Percentiles rank a stretch among this genome's conserved stretches.
Conservation (phyloP, 2,329 filamentous ascomycete genomes). For the Ophiostoma triangulosporum region DNA sequence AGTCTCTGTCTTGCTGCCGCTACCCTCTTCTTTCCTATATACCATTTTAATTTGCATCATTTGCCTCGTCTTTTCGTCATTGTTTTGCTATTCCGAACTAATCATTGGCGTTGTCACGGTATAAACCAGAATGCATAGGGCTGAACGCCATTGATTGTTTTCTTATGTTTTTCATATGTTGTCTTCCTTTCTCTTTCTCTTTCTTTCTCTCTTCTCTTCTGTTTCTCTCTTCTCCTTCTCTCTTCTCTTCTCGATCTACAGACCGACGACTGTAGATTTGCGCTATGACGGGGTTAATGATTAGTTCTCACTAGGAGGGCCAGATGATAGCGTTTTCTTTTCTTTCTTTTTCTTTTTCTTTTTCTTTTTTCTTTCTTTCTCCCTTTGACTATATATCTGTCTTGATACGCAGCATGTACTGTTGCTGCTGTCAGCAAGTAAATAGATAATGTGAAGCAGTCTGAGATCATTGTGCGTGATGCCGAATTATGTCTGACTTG, state of each 20-base stretch:
- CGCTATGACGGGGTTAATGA: background rate
- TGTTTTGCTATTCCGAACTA: background rate
- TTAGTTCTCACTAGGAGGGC: background rate
- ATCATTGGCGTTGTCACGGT: background rate
- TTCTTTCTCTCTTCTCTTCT: background rate
- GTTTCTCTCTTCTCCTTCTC: background rate
- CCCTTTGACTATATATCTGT: background rate
- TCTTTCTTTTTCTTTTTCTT: background rate
- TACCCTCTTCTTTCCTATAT: slow-evolving; percentile 1
- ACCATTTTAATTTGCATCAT: slow-evolving; percentile 3
- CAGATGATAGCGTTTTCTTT: background rate
- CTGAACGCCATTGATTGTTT: background rate
- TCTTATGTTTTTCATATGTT: background rate
- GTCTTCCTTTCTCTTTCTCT: background rate
- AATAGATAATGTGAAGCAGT: background rate
- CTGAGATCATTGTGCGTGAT: background rate
- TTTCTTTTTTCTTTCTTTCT: background rate
- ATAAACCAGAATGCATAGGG: background rate
- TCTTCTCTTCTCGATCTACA: background rate
- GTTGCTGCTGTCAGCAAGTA: background rate
- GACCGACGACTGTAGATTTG: background rate
- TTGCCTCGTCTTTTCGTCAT: background rate
- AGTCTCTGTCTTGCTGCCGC: background rate
- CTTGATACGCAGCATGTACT: background rate
- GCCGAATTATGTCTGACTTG: no score